Conservation (phyloP, 1,139 yeast genomes). For the Debaryomycetaceae sp. region DNA sequence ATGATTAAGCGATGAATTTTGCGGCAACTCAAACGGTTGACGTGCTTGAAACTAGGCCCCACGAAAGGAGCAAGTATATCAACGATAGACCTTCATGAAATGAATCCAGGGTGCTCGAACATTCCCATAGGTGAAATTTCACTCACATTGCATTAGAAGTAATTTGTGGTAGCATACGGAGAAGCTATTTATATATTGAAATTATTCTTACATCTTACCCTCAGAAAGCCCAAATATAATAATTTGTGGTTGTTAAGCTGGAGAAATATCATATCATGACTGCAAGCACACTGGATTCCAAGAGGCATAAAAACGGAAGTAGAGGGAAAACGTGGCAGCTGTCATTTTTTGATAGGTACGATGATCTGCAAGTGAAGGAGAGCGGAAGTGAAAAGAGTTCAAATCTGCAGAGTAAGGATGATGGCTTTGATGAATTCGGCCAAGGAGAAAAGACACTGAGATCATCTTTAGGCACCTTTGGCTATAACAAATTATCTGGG, state of each 20-base stretch:
- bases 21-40: neutral
- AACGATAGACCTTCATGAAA: neutral
- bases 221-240: too few species aligned
- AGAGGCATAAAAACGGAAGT: neutral
- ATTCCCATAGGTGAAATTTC: neutral
- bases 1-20: neutral
- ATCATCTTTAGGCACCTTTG: neutral
- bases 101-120: neutral
- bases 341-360: neutral
- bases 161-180: neutral
- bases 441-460: too few species aligned
- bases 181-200: neutral
- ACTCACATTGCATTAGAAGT: neutral
- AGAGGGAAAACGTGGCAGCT: neutral
- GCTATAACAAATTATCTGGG: neutral
- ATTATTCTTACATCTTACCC: neutral
- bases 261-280: too few species aligned
- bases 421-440: too few species aligned
- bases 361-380: neutral
- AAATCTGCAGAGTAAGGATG: too few species aligned
- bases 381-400: neutral
- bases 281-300: neutral
- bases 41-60: neutral
- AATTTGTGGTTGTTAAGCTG: too few species aligned
- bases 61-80: neutral